Base-by-base conservation (phyloP, 2,329 filamentous ascomycete genomes). In the Cyphellophora europaea region DNA sequence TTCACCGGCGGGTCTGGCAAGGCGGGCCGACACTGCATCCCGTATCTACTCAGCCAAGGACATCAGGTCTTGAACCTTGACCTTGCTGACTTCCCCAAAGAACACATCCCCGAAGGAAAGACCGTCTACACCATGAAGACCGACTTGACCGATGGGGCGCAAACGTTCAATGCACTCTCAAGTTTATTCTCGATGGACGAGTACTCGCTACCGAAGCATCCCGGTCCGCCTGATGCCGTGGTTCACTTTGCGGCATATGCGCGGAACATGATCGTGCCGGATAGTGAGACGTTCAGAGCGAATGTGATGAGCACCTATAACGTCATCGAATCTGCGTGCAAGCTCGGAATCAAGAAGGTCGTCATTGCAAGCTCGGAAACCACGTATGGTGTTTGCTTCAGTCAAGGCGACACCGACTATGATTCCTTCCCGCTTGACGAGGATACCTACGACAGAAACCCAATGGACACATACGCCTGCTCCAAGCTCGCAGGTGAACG, bases 231-330 rank as follows among this genome's bases (percentile, higher is more conserved):
- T 0, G 73, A 78, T 48, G 74, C 69, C 1, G 69, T 80, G 33
- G 74, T 79, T 33, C 75, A 80, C 51, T 72, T 78, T 33, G 71
- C 66, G 11, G 74, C 71, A 0, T 72, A 70, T 43, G 67, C 75
- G 0, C 62, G 74, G 16, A 74, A 75, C 46, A 67, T 78, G 65
- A 61, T 78, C 2, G 72, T 75, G 0, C 72, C 73, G 0, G 74
- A 79, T 49, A 72, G 69, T 33, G 71, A 76, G 48, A 69, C 64
- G 33, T 79, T 74, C 53, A 59, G 61, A 12, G 65, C 58, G 16
- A 80, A 79, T 47, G 64, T 70, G 0, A 57, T 61, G 1, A 62
- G 66, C 6, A 74, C 70, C 0, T 77, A 77, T 54, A 79, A 79
- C 46, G 65, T 79, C 15, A 66, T 79, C 42, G 75, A 79, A 53